These are phyloP conservation scores for Alternaria postmessia DNA, from an alignment of 2,329 filamentous ascomycete species.

Conservation along the genomic window DNA sequence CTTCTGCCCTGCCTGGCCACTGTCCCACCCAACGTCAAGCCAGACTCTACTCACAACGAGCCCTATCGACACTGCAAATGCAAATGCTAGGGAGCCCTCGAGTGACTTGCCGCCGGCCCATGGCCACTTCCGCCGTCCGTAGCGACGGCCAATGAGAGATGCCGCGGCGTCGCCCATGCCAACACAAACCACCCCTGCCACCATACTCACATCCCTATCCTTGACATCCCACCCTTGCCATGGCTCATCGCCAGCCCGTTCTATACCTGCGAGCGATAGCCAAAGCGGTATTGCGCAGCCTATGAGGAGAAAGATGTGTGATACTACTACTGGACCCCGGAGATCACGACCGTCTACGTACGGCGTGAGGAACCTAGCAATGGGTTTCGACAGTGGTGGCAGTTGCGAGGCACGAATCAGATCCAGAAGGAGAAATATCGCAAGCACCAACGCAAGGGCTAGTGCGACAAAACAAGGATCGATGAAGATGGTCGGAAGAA, in stretches of 20 bases:
- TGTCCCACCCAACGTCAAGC: constrained; percentile 77
- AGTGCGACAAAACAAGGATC: constrained; percentile 86
- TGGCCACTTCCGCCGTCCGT: constrained; percentile 87
- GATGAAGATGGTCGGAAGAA: constrained; percentile 84
- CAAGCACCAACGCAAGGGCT: constrained; percentile 79
- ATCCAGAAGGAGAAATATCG: constrained; percentile 87
- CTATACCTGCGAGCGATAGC: constrained; percentile 78
- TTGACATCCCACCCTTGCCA: constrained; percentile 77
- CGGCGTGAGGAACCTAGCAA: constrained; percentile 86
- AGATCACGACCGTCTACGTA: constrained; percentile 96
- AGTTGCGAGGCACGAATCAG: constrained; percentile 89
- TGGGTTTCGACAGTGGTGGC: constrained; percentile 83
- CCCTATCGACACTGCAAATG: constrained; percentile 77
- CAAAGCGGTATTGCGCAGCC: constrained; percentile 95
- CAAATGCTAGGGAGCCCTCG: constrained; percentile 85
- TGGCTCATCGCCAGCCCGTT: constrained; percentile 63
- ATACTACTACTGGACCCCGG: constrained; percentile 91
- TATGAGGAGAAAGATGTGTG: constrained; percentile 93
- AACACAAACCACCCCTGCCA: constrained; percentile 91
- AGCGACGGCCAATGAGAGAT: constrained; percentile 85
- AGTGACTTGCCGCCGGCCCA: constrained; percentile 97
- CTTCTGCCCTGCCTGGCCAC: constrained; percentile 20
- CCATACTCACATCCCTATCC: constrained; percentile 82
- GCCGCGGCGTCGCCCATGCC: constrained; percentile 95
- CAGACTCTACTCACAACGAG: constrained; percentile 75